Conservation (phyloP, 1,284 basidiomycete species). For the Pseudozyma thailandica region DNA sequence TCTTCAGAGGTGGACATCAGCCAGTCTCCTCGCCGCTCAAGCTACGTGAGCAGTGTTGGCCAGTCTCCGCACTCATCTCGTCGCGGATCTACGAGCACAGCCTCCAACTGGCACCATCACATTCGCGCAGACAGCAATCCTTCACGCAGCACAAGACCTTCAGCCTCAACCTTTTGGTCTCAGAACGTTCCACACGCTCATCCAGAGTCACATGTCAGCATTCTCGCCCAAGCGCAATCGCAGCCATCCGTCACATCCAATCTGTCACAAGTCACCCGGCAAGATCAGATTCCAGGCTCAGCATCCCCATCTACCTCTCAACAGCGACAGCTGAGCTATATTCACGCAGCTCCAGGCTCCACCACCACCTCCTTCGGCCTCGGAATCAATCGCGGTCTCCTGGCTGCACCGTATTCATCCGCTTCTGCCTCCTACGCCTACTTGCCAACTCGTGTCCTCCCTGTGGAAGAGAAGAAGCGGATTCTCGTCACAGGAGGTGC, state of each 20-base stretch:
- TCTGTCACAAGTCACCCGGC: not conserved
- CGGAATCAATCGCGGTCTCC: conserved; percentile 10
- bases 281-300: not conserved
- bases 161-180: conserved; percentile 38
- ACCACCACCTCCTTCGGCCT: conserved; percentile 12
- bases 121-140: conserved; percentile 27
- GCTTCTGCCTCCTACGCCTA: conserved; percentile 67
- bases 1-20: conserved; percentile 14
- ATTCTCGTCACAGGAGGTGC: conserved; percentile 92
- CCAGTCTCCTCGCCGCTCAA: conserved; percentile 1
- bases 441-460: conserved; percentile 89
- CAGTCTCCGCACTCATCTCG: too few species aligned
- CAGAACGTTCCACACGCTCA: conserved; percentile 35
- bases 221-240: conserved; percentile 26
- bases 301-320: conserved; percentile 4
- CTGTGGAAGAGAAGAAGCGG: conserved; percentile 82
- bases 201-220: conserved; percentile 42
- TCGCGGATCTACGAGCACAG: not conserved
- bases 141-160: conserved; percentile 4
- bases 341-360: conserved; percentile 38
- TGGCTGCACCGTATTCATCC: not conserved
- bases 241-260: not conserved
- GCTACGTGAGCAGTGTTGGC: not conserved
- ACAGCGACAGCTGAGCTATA: conserved; percentile 36
- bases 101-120: conserved; percentile 13